phyloP scores from a whole-genome alignment of 1,284 basidiomycete species.

The Cryptococcus wingfieldii region DNA sequence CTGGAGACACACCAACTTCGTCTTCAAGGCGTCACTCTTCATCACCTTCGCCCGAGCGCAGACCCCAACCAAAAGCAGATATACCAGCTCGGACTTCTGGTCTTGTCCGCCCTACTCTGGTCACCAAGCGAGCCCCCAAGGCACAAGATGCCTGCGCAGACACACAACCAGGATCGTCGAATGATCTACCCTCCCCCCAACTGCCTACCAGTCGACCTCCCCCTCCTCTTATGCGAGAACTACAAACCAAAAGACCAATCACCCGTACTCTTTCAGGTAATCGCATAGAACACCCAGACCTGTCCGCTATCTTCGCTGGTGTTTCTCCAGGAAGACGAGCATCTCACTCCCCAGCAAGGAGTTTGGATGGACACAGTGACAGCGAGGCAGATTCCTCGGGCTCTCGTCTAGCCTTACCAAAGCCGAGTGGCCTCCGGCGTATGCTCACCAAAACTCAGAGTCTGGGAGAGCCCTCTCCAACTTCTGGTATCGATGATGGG shows the following conservation, averaged over 20 bases:
- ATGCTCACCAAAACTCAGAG: conserved; percentile 43
- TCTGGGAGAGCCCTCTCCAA: conserved; percentile 16
- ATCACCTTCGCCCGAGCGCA: too few relatives aligned
- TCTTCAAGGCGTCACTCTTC: background rate
- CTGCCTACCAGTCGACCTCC: too few relatives aligned
- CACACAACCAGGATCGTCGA: too few relatives aligned
- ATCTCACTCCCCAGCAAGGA: conserved; percentile 6
- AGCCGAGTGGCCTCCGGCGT: conserved; percentile 18
- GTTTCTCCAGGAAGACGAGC: conserved; percentile 17
- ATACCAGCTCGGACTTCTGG: too few relatives aligned
- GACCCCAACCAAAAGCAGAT: too few relatives aligned
- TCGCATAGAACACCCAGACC: conserved; percentile 21
- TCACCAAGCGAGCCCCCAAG: too few relatives aligned
- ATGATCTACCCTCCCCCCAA: too few relatives aligned
- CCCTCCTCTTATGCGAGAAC: background rate
- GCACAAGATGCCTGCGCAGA: too few relatives aligned
- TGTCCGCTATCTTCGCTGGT: conserved; percentile 26
- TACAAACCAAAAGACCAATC: background rate
- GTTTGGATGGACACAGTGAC: background rate
- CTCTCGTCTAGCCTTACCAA: background rate
- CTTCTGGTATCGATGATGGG: background rate
- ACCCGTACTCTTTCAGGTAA: background rate
- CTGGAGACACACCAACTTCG: background rate
- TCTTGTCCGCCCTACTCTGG: too few relatives aligned
- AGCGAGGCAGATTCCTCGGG: background rate